Evolutionary conservation across 106 monocot species (phyloP).

Genomic region (Apostasia shenzhenica): DNA sequence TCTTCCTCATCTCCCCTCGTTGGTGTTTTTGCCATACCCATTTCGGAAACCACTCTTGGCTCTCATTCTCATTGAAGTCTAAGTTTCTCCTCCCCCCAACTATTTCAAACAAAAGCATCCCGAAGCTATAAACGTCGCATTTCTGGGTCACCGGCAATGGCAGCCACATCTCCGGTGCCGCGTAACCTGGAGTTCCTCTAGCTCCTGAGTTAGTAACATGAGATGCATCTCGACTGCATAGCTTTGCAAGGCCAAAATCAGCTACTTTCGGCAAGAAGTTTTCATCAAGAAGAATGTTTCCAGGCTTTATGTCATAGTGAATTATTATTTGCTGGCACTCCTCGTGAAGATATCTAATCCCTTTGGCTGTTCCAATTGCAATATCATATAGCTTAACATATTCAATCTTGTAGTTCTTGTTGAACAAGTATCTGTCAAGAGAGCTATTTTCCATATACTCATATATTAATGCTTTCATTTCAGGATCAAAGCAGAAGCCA

Average conservation of each 20-base stretch:
- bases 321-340: constrained; percentile 31
- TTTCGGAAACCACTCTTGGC: constrained; percentile 33
- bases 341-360: constrained; percentile 36
- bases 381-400: constrained; percentile 24
- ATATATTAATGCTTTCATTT: constrained; percentile 7
- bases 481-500: constrained; percentile 16
- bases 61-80: background rate
- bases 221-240: constrained; percentile 24
- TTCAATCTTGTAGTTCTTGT: background rate
- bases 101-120: constrained; percentile 43
- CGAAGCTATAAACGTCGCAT: constrained; percentile 39
- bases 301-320: constrained; percentile 48
- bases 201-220: constrained; percentile 11
- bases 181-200: constrained; percentile 34
- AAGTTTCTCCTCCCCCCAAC: constrained; percentile 25
- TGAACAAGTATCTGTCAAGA: constrained; percentile 9
- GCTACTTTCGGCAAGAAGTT: constrained; percentile 31
- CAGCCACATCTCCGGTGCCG: constrained; percentile 42
- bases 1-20: constrained; percentile 6
- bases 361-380: constrained; percentile 31
- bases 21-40: constrained; percentile 39
- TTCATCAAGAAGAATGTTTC: constrained; percentile 24
- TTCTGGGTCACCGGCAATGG: constrained; percentile 24
- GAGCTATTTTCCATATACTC: constrained; percentile 8
- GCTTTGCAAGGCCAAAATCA: constrained; percentile 41